Evolutionary conservation across 805 yeast species (phyloP), one percentile per base, ranked within the genome.

Genomic region (Starmerella floris): DNA sequence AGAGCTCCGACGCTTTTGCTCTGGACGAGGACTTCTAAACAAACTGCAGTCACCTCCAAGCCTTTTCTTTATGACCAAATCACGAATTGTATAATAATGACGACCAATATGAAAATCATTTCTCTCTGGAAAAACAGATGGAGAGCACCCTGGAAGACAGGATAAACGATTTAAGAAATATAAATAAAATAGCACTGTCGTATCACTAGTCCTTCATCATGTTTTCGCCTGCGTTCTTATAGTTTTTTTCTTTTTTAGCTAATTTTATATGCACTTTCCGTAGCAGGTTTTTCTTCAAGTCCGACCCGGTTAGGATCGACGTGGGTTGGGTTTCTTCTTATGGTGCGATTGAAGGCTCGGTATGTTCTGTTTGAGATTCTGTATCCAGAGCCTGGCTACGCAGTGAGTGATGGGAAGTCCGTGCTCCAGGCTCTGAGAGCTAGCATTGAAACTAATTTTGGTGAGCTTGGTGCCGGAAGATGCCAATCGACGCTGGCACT

Each of bases 21-120:
- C 79, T 91, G 56, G 94, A 87, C 64, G 98, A 88, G 66, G 97
- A 91, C 59, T 88, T 88, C 66, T 88, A 77, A 69, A 41, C 17
- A n/a, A 36, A 23, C 8, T 9, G 31, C 16, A 8, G n/a, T n/a
- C n/a, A n/a, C n/a, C n/a, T n/a, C n/a, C n/a, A n/a, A n/a, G 10
- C 22, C 19, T 9, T 13, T 26, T 26, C 26, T 15, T 31, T 19
- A 39, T 39, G 37, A 39, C 15, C 20, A 32, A 4, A 23, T 35
- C 32, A 39, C 30, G 42, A 39, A 10, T 10, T 23, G 37, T 30
- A 27, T 21, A 30, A 28, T 37, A n/a, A n/a, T n/a, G n/a, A n/a
- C n/a, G n/a, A n/a, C n/a, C n/a, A n/a, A n/a, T n/a, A n/a, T n/a
- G n/a, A n/a, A n/a, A n/a, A n/a, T n/a, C n/a, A n/a, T n/a, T n/a